A percentile compares a stretch with the other conserved stretches of the same genome.
These are phyloP conservation scores for Hypoxylon crocopeplum DNA, from an alignment of 495 filamentous ascomycete species.

Conservation along the genomic window DNA sequence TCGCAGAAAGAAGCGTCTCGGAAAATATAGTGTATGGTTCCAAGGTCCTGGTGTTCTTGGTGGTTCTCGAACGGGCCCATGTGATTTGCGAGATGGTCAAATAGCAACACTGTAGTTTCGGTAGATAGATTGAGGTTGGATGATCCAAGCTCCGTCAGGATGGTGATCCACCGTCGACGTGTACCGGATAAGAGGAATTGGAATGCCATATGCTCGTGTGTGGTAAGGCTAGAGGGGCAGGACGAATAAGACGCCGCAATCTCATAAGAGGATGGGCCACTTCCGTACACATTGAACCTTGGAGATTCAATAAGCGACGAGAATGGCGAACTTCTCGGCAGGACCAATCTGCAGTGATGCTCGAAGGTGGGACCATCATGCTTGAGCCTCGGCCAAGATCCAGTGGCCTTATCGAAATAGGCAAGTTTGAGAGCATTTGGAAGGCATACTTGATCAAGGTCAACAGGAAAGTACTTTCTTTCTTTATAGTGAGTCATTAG, in stretches of 20 bases:
- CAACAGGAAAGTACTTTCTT: constrained; percentile 42
- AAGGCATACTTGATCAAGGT: constrained; percentile 40
- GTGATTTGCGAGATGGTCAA: constrained; percentile 51
- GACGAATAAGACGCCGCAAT: constrained; percentile 57
- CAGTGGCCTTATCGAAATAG: constrained; percentile 36
- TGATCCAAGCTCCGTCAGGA: constrained; percentile 58
- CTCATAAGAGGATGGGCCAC: constrained; percentile 60
- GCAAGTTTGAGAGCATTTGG: constrained; percentile 40
- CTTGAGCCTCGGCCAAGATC: constrained; percentile 41
- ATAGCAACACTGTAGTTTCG: constrained; percentile 48
- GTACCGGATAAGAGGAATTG: constrained; percentile 55
- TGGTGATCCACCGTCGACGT: constrained; percentile 51
- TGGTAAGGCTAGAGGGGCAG: constrained; percentile 54
- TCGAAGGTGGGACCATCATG: constrained; percentile 41
- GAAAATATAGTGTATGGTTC: constrained; percentile 53
- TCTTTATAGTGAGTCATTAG: constrained; percentile 43
- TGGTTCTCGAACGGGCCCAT: constrained; percentile 47
- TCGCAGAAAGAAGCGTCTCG: constrained; percentile 53
- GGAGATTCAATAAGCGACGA: constrained; percentile 30
- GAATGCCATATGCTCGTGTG: constrained; percentile 58
- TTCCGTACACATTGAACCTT: constrained; percentile 22
- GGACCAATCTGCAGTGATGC: constrained; percentile 45
- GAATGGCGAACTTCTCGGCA: constrained; percentile 43
- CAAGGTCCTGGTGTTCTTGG: constrained; percentile 33
- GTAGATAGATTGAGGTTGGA: constrained; percentile 60